Base-by-base conservation (phyloP, 805 yeast genomes). In the Lachancea lanzarotensis region DNA sequence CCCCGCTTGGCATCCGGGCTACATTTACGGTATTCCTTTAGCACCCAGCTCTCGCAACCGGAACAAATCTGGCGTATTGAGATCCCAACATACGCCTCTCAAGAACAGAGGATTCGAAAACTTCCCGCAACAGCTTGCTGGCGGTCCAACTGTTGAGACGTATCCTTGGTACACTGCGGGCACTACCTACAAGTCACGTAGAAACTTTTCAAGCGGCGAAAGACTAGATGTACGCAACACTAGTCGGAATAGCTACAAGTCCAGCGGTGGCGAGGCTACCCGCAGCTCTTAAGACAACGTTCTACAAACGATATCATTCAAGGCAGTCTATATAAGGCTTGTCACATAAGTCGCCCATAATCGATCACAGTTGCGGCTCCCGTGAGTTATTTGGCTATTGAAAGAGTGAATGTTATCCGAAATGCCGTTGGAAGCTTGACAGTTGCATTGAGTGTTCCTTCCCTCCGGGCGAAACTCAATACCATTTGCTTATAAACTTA, bases 261-360 rank as follows among this genome's bases (percentile, higher is more conserved):
- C 64, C 3, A 57, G 59, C 35, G 64, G 62, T 2, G 60, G 61
- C 2, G 48, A 56, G 12, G 62, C 62, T 1, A 59, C 64, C 2
- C 57, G 54, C 38, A 17, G 35, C 35, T 17, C 31, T 7, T 29
- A 13, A 29, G 15, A n/a, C n/a, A n/a, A n/a, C n/a, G n/a, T n/a
- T n/a, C n/a, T n/a, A n/a, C n/a, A n/a, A n/a, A n/a, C n/a, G n/a
- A n/a, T n/a, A n/a, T n/a, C n/a, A n/a, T n/a, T n/a, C n/a, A n/a
- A n/a, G n/a, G n/a, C n/a, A n/a, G n/a, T n/a, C n/a, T n/a, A n/a
- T n/a, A n/a, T n/a, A 22, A 22, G 25, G 25, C 25, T 4, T 22
- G 25, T 22, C 25, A 22, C 25, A 22, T 6, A 8, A 22, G n/a
- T n/a, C n/a, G n/a, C n/a, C n/a, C n/a, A n/a, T n/a, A n/a, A n/a